Conservation (phyloP, 2,329 filamentous ascomycete genomes). For the Graphilbum ipis-grandicollis region DNA sequence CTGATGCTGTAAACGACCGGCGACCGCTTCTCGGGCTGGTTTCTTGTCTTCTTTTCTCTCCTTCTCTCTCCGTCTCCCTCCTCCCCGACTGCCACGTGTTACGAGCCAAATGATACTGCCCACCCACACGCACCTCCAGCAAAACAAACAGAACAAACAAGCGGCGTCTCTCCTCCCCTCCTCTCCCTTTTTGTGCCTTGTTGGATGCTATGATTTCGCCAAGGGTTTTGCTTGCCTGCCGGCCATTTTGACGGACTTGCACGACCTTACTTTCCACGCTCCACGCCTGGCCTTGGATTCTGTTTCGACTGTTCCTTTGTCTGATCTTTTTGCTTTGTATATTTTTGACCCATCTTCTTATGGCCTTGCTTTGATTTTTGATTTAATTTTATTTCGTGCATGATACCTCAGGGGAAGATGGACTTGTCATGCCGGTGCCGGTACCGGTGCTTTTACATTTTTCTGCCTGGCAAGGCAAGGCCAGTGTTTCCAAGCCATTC, state of each 20-base stretch:
- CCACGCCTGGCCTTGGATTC: too few relatives aligned
- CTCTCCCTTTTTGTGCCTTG: constrained; percentile 6
- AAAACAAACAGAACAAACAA: constrained; percentile 5
- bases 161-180: constrained; percentile 1
- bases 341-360: not conserved
- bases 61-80: too few relatives aligned
- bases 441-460: too few relatives aligned
- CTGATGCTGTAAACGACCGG: constrained; percentile 7
- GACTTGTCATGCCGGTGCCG: too few relatives aligned
- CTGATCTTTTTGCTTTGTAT: not conserved
- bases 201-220: constrained; percentile 5
- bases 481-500: too few relatives aligned
- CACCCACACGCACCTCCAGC: not conserved
- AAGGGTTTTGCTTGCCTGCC: constrained; percentile 4
- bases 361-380: not conserved
- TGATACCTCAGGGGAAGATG: not conserved
- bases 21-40: too few relatives aligned
- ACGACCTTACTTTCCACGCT: too few relatives aligned
- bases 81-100: constrained; percentile 8
- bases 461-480: too few relatives aligned
- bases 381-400: constrained; percentile 1
- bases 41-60: too few relatives aligned
- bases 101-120: constrained; percentile 7
- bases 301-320: too few relatives aligned
- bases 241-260: too few relatives aligned